A percentile compares a stretch with the other conserved stretches of the same genome.
Evolutionary conservation across 2,329 filamentous ascomycete species (phyloP).

Genomic region (Pestalotiopsis sp.): DNA sequence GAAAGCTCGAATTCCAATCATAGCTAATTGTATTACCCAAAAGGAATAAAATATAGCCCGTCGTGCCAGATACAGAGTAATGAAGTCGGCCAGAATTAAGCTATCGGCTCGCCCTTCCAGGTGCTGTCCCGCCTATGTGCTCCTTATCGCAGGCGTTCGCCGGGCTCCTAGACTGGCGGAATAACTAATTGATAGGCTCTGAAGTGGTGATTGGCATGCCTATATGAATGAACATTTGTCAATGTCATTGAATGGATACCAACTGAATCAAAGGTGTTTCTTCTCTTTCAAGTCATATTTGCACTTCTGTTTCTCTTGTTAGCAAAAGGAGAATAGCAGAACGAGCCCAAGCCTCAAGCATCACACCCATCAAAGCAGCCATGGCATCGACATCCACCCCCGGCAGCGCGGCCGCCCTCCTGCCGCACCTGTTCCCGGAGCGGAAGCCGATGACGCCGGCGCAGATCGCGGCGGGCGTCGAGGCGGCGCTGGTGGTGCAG

Average conservation of each 20-base stretch:
- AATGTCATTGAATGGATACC: neutral
- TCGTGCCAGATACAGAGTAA: too few relatives aligned
- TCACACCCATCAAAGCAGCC: neutral
- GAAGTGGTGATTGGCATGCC: neutral
- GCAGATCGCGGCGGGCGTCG: constrained; percentile 43
- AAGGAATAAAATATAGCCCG: too few relatives aligned
- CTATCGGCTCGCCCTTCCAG: neutral
- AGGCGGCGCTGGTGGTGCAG: constrained; percentile 44
- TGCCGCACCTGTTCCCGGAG: constrained; percentile 36
- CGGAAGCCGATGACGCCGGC: constrained; percentile 36
- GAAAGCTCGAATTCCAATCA: too few relatives aligned
- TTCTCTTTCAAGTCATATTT: neutral
- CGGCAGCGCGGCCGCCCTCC: constrained; percentile 16
- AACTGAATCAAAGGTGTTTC: neutral
- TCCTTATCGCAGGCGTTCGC: constrained; percentile 13
- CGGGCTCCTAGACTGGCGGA: constrained; percentile 9
- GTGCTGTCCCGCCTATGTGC: neutral
- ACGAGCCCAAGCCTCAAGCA: neutral
- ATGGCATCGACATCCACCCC: constrained; percentile 9
- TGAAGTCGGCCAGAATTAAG: neutral
- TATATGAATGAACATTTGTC: neutral
- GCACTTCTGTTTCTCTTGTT: neutral
- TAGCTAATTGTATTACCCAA: too few relatives aligned
- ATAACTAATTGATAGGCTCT: neutral
- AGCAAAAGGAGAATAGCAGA: neutral